These are phyloP conservation scores for Avicennia marina DNA, from an alignment of 257 asterid species.

Conservation along the genomic window DNA sequence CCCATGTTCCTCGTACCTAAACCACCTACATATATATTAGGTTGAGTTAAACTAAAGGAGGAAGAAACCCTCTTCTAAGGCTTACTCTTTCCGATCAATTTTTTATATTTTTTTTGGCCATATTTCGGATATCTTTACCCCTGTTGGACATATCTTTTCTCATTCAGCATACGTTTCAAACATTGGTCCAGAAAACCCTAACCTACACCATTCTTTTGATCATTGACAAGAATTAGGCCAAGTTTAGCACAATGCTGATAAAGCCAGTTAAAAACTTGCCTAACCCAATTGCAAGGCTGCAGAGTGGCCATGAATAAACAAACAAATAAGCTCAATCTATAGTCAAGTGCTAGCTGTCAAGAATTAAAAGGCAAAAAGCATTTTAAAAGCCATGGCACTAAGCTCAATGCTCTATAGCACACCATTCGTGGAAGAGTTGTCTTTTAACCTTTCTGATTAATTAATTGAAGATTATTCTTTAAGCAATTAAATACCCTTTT, in stretches of 20 bases:
- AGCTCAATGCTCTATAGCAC: slow-evolving; percentile 3
- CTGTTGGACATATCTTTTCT: background rate
- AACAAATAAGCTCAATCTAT: background rate
- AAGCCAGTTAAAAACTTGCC: slow-evolving; percentile 16
- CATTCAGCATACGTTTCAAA: background rate
- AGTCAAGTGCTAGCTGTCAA: background rate
- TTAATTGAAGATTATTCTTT: no score
- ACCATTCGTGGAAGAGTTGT: no score
- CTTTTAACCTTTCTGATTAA: background rate
- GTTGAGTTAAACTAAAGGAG: slow-evolving; percentile 12
- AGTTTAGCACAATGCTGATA: slow-evolving; percentile 5
- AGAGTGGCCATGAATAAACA: background rate
- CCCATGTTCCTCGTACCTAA: slow-evolving; percentile 24
- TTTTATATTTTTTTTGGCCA: background rate
- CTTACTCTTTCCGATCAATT: background rate
- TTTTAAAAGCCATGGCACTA: background rate
- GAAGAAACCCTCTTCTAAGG: background rate
- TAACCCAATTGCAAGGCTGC: background rate
- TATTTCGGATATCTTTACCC: background rate
- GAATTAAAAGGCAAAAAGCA: slow-evolving; percentile 7
- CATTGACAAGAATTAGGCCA: slow-evolving; percentile 14
- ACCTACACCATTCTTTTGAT: background rate
- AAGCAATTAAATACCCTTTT: no score
- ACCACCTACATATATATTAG: slow-evolving; percentile 14
- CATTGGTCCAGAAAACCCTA: background rate